Conservation (phyloP, 176 grass and related monocot genomes). For the Typha latifolia region DNA sequence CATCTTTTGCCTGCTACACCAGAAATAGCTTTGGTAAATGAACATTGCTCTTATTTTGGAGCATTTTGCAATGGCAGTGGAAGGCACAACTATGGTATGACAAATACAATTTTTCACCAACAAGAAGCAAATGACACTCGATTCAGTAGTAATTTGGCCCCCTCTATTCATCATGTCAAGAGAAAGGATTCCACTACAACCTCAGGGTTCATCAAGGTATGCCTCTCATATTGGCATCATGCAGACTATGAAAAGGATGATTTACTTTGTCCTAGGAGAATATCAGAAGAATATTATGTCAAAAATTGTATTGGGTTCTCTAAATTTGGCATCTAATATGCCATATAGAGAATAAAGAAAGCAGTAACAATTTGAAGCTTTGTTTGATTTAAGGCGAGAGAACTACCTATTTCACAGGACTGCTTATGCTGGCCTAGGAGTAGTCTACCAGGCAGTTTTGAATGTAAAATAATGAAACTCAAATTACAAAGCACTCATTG, state of each 20-base stretch:
- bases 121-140: conserved; percentile 48
- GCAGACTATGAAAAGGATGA: conserved; percentile 14
- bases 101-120: conserved; percentile 19
- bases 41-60: conserved; percentile 83
- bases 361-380: not conserved
- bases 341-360: not conserved
- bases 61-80: conserved; percentile 61
- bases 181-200: conserved; percentile 34
- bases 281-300: not conserved
- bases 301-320: not conserved
- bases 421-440: no score
- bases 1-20: conserved; percentile 78
- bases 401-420: not conserved
- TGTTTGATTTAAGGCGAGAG: not conserved
- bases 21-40: conserved; percentile 70
- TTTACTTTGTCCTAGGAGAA: conserved; percentile 21
- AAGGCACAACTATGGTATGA: conserved; percentile 23
- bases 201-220: conserved; percentile 74
- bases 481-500: not conserved
- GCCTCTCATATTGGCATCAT: not conserved
- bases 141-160: conserved; percentile 17
- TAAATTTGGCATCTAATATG: not conserved
- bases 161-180: conserved; percentile 23
- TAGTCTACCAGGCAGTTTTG: not conserved
- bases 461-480: not conserved